Percentiles rank a stretch among this genome's conserved stretches.
These are phyloP conservation scores for Tuber calosporum DNA, from an alignment of 495 filamentous ascomycete species.

Conservation along the genomic window DNA sequence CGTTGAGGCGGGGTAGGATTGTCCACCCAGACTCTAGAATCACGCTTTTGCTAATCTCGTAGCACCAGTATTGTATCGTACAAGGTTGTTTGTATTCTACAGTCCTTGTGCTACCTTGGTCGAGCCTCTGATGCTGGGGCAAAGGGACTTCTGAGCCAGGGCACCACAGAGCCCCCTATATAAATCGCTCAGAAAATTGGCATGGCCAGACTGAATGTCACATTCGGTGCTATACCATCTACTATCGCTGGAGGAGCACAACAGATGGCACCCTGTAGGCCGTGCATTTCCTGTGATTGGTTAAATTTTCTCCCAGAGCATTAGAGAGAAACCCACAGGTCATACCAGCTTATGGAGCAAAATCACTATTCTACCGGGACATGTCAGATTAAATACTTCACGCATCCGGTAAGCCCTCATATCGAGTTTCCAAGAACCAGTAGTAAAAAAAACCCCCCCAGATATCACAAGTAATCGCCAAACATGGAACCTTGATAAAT, in stretches of 20 bases:
- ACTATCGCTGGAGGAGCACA: neutral
- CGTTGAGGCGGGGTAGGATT: neutral
- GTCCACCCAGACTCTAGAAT: neutral
- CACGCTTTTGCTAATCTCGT: neutral
- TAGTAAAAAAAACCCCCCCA: neutral
- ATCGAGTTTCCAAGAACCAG: neutral
- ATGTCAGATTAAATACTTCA: neutral
- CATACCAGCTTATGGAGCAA: neutral
- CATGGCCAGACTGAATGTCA: neutral
- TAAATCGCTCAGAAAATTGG: neutral
- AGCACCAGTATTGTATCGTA: neutral
- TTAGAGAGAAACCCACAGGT: neutral
- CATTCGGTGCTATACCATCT: neutral
- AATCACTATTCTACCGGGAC: neutral
- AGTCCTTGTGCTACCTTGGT: neutral
- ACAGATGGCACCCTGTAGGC: neutral
- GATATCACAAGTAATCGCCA: neutral
- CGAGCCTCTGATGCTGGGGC: neutral
- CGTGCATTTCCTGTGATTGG: neutral
- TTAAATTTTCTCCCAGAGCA: neutral
- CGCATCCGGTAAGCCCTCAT: neutral
- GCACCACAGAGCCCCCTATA: neutral
- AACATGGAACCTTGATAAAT: neutral
- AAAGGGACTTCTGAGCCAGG: neutral
- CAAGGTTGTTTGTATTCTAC: neutral